Conservation (phyloP, 495 filamentous ascomycete species). For the Niebla homalea region DNA sequence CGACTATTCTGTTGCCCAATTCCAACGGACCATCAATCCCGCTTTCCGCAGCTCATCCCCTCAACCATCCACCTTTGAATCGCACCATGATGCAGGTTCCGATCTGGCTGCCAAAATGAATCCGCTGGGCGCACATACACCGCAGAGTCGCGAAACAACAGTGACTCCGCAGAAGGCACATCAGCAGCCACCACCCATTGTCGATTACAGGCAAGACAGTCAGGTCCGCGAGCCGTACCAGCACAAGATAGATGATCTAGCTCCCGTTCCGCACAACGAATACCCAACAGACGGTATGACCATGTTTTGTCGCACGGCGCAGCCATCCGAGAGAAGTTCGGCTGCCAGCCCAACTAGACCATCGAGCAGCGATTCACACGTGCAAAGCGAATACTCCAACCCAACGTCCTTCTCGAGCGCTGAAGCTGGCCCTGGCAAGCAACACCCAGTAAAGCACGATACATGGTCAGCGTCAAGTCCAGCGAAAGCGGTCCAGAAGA, state of each 20-base stretch:
- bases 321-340: conserved; percentile 74
- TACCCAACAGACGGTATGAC: conserved; percentile 98
- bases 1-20: conserved; percentile 89
- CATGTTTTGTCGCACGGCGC: conserved; percentile 84
- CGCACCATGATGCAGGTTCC: conserved; percentile 72
- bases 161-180: conserved; percentile 39
- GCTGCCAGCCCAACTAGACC: conserved; percentile 61
- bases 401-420: conserved; percentile 83
- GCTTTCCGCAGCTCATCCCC: conserved; percentile 88
- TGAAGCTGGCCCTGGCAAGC: conserved; percentile 50
- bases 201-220: conserved; percentile 25
- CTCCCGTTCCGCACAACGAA: conserved; percentile 73
- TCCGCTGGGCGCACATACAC: conserved; percentile 35
- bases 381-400: conserved; percentile 77
- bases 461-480: conserved; percentile 32
- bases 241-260: conserved; percentile 50
- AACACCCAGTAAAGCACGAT: conserved; percentile 55
- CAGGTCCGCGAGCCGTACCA: conserved; percentile 30
- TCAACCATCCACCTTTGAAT: conserved; percentile 73
- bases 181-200: conserved; percentile 34
- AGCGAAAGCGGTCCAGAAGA: conserved; percentile 63
- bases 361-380: conserved; percentile 63
- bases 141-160: conserved; percentile 39
- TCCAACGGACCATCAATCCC: conserved; percentile 87
- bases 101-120: conserved; percentile 50